Percentiles rank a stretch among this genome's conserved stretches.
phyloP scores from a whole-genome alignment of 768 basidiomycete genomes.

The Phaeotremella skinneri region DNA sequence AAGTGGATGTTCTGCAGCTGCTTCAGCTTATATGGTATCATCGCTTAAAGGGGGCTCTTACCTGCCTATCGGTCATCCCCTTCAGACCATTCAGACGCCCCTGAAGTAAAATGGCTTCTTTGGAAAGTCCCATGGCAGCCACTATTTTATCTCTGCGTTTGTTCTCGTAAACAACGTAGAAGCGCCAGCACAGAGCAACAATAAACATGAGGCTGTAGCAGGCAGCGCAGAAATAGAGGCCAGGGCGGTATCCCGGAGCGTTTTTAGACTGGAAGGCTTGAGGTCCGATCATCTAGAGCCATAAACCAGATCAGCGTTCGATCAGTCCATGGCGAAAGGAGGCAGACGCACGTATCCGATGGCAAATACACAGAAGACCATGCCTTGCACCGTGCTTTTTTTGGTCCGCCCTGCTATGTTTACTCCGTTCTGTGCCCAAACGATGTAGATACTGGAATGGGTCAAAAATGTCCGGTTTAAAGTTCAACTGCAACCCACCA shows the following conservation, averaged over 20 bases:
- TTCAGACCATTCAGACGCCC: constrained; percentile 9
- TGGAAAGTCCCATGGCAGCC: not conserved
- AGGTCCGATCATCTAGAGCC: no score
- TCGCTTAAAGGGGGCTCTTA: no score
- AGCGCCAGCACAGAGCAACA: constrained; percentile 14
- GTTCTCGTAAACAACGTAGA: constrained; percentile 12
- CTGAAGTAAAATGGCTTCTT: constrained; percentile 8
- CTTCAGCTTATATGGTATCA: no score
- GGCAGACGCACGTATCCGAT: no score
- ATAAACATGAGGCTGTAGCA: constrained; percentile 10
- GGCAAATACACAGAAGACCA: no score
- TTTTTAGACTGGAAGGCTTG: constrained; percentile 14
- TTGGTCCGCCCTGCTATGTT: constrained; percentile 23
- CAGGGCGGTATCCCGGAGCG: constrained; percentile 8
- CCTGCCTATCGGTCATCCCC: constrained; percentile 13
- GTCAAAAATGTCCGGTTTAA: no score
- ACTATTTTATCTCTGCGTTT: constrained; percentile 2
- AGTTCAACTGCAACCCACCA: no score
- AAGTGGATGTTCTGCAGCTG: no score
- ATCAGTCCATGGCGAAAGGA: no score
- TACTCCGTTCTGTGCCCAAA: no score
- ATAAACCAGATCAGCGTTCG: no score
- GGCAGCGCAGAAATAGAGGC: constrained; percentile 3
- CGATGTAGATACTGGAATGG: no score
- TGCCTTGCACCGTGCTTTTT: constrained; percentile 8